These are phyloP conservation scores for Tetraselmis striata DNA, from an alignment of 139 green algal species.

Conservation along the genomic window DNA sequence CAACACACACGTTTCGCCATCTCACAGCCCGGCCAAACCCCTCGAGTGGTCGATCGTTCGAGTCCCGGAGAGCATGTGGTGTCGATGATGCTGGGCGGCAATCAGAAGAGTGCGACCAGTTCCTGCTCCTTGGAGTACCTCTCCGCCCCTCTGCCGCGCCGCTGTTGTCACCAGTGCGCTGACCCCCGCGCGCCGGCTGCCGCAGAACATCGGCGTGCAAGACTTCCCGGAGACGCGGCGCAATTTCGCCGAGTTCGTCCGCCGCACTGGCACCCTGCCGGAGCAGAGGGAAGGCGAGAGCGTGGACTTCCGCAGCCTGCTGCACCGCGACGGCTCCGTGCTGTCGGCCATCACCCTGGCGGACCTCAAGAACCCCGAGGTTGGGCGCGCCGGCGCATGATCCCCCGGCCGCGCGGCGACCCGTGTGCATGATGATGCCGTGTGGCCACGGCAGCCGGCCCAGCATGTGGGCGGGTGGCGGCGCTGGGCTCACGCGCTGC, in stretches of 20 bases:
- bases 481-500: no score
- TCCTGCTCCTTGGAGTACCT: no score
- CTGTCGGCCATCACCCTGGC: conserved; percentile 34
- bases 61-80: no score
- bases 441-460: conserved; percentile 6
- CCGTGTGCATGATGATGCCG: background rate
- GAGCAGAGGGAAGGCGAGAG: conserved; percentile 64
- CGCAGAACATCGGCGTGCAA: conserved; percentile 55
- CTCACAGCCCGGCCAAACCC: no score
- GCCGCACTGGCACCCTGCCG: conserved; percentile 69
- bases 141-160: no score
- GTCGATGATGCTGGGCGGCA: no score
- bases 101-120: no score
- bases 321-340: conserved; percentile 85
- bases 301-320: conserved; percentile 77
- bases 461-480: conserved; percentile 2
- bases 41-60: no score
- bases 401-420: background rate
- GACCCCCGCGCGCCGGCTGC: background rate
- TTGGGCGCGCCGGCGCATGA: no score
- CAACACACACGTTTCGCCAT: no score
- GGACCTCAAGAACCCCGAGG: conserved; percentile 34
- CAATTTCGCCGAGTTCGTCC: conserved; percentile 82
- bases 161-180: background rate
- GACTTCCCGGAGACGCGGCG: conserved; percentile 76